Percentiles rank a stretch among this genome's conserved stretches.
phyloP scores from a whole-genome alignment of 306 rosid species.

The Sesbania bispinosa region DNA sequence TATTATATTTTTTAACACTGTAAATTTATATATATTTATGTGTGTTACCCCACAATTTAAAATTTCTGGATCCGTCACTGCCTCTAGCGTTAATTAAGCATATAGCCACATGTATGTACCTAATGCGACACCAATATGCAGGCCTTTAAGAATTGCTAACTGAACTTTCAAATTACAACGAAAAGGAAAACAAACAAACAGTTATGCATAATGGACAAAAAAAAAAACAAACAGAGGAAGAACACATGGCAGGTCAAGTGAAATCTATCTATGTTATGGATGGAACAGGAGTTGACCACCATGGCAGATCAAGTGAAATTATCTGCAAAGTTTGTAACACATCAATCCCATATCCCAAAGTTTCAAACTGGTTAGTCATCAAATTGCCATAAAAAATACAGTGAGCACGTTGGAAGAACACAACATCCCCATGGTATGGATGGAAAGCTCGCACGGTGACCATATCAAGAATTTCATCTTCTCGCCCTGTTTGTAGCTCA shows the following conservation, averaged over 20 bases:
- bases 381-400: constrained; percentile 1
- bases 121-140: no score
- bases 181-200: no score
- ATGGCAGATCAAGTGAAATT: background rate
- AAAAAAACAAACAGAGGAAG: background rate
- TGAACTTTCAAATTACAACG: no score
- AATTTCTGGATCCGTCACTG: no score
- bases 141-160: no score
- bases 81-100: no score
- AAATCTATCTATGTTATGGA: background rate
- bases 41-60: no score
- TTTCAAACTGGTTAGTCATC: background rate
- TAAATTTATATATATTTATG: no score
- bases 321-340: background rate
- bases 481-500: background rate
- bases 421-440: constrained; percentile 20
- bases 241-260: no score
- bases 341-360: constrained; percentile 18
- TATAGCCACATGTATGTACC: no score
- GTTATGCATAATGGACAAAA: no score
- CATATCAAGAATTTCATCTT: background rate
- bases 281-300: constrained; percentile 23
- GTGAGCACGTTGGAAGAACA: constrained; percentile 20
- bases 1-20: no score
- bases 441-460: constrained; percentile 18